Percentiles rank a stretch among this genome's conserved stretches.
These are phyloP conservation scores for Tremella fuciformis DNA, from an alignment of 768 basidiomycete genomes.

Conservation along the genomic window DNA sequence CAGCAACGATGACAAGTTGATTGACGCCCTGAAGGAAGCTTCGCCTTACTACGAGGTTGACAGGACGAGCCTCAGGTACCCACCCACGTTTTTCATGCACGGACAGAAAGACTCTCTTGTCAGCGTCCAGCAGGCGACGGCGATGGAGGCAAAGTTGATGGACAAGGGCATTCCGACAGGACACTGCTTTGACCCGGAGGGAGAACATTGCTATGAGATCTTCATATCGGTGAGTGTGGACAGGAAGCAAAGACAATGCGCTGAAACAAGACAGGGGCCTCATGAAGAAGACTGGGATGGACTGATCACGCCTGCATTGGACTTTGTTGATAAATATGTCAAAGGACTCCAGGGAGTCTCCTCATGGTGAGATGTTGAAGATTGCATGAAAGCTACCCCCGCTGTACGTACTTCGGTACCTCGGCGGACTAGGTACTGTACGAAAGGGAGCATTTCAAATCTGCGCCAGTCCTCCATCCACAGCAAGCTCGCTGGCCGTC, in stretches of 20 bases:
- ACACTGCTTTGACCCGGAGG: conserved; percentile 12
- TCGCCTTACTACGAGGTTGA: too few species aligned
- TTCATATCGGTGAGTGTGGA: conserved; percentile 18
- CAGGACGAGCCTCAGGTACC: too few species aligned
- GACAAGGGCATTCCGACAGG: conserved; percentile 4
- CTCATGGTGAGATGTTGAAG: too few species aligned
- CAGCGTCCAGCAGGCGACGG: conserved; percentile 16
- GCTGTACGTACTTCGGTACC: too few species aligned
- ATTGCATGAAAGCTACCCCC: too few species aligned
- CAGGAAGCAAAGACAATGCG: not conserved
- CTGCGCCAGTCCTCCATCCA: conserved; percentile 9
- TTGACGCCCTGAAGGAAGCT: conserved; percentile 4
- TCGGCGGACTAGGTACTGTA: too few species aligned
- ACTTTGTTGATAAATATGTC: conserved; percentile 23
- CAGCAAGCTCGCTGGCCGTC: conserved; percentile 8
- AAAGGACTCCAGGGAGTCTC: too few species aligned
- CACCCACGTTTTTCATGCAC: conserved; percentile 26
- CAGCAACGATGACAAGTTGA: conserved; percentile 3
- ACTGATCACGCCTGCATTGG: conserved; percentile 23
- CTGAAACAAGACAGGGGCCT: too few species aligned
- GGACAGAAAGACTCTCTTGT: conserved; percentile 16
- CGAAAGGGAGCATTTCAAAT: conserved; percentile 7
- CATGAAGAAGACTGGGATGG: conserved; percentile 24
- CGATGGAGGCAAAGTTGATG: conserved; percentile 13
- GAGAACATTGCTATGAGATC: conserved; percentile 21